These are phyloP conservation scores for Coelastrella sp. DNA, from an alignment of 139 green algal species.

Conservation along the genomic window DNA sequence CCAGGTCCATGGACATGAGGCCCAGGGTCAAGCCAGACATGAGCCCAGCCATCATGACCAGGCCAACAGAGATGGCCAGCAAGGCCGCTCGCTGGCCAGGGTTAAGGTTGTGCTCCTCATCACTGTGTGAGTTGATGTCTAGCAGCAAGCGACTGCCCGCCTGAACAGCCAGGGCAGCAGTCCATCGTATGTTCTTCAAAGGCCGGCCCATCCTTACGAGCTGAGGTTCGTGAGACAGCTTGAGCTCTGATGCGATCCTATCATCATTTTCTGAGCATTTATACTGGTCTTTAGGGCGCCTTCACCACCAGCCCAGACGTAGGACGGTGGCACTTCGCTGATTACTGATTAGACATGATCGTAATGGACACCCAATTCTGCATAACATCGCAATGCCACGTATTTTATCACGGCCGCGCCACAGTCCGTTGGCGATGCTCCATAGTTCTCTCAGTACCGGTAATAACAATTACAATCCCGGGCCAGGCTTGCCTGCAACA, in stretches of 20 bases:
- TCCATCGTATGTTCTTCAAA: slow-evolving; percentile 18
- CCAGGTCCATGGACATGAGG: slow-evolving; percentile 68
- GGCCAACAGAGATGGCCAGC: slow-evolving; percentile 23
- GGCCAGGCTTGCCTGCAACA: no score
- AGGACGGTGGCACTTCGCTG: not conserved
- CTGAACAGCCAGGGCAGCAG: not conserved
- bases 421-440: no score
- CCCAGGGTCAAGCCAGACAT: slow-evolving; percentile 89
- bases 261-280: no score
- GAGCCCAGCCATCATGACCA: slow-evolving; percentile 55
- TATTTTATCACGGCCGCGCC: no score
- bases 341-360: not conserved
- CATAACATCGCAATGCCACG: no score
- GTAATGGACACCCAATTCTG: not conserved
- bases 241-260: no score
- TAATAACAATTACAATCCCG: no score
- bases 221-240: not conserved
- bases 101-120: not conserved
- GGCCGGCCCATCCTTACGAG: not conserved
- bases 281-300: no score
- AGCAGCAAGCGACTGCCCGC: slow-evolving; percentile 25
- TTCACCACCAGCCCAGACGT: no score
- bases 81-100: not conserved
- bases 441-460: no score
- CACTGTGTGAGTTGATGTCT: not conserved